Conservation (phyloP, 208 protist genomes). For the Trypanosoma brucei region DNA sequence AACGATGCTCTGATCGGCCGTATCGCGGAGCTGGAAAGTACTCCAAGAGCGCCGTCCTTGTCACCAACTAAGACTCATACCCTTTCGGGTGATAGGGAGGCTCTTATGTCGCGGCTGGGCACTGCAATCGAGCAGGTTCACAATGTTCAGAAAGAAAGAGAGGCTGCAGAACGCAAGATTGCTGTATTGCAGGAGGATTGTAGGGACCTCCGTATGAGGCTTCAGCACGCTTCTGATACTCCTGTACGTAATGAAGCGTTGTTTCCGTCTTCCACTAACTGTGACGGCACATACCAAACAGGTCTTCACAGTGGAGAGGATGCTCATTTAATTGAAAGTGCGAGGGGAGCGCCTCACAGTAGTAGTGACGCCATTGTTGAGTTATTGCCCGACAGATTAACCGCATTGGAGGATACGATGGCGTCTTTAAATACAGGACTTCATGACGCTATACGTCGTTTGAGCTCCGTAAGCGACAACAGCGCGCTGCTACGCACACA, state of each 20-base stretch:
- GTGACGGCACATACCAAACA: no score
- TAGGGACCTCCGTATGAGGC: background rate
- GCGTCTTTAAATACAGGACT: no score
- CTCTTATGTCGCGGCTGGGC: background rate
- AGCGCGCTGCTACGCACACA: no score
- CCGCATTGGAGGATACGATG: no score
- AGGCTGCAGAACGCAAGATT: background rate
- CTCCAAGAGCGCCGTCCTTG: background rate
- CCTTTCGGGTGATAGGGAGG: background rate
- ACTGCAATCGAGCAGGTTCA: constrained; percentile 5
- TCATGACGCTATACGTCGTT: no score
- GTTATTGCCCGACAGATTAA: no score
- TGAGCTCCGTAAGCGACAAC: no score
- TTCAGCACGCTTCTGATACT: background rate
- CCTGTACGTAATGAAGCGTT: background rate
- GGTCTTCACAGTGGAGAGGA: no score
- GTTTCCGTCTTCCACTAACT: no score
- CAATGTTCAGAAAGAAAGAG: background rate
- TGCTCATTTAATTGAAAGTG: no score
- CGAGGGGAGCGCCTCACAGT: no score
- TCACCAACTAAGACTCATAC: background rate
- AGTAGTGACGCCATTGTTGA: no score
- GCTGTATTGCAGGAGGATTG: constrained; percentile 3
- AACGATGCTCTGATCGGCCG: background rate
- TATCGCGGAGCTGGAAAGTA: background rate